These are phyloP conservation scores for Cokeromyces recurvatus DNA, from an alignment of 371 early-diverging fungal genomes.

Conservation along the genomic window DNA sequence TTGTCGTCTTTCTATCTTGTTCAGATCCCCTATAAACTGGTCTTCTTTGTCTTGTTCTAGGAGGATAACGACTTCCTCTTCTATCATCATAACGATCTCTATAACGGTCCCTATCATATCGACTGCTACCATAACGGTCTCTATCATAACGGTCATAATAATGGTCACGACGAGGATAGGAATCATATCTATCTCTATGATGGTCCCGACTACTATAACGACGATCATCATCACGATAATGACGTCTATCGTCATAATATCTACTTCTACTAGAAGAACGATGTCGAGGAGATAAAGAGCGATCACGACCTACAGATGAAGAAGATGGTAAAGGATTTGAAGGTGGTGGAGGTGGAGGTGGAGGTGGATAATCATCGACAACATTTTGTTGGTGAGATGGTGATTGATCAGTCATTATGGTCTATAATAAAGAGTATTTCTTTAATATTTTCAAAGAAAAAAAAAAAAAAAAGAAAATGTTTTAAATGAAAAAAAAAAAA, in stretches of 20 bases:
- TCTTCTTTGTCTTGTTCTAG: conserved; percentile 51
- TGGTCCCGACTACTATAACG: conserved; percentile 16
- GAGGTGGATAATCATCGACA: conserved; percentile 21
- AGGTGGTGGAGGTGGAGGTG: conserved; percentile 23
- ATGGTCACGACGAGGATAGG: conserved; percentile 29
- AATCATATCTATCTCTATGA: conserved; percentile 39
- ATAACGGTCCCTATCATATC: conserved; percentile 34
- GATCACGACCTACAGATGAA: conserved; percentile 42
- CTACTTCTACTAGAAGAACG: conserved; percentile 24
- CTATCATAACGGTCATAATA: conserved; percentile 20
- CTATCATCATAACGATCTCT: conserved; percentile 29
- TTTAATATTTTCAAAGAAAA: too few relatives aligned
- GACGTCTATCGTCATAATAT: conserved; percentile 24
- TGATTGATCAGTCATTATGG: conserved; percentile 15
- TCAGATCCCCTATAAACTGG: conserved; percentile 66
- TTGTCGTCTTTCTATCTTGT: conserved; percentile 58
- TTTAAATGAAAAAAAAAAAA: too few relatives aligned
- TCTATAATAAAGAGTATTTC: not conserved
- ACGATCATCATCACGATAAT: conserved; percentile 26
- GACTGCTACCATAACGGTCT: conserved; percentile 25
- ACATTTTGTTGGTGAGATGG: not conserved
- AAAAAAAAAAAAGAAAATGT: too few relatives aligned
- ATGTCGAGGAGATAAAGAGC: conserved; percentile 49
- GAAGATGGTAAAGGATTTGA: conserved; percentile 14
- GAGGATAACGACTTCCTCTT: conserved; percentile 40